Conservation (phyloP, 805 yeast genomes). For the Wickerhamiella dianesei region DNA sequence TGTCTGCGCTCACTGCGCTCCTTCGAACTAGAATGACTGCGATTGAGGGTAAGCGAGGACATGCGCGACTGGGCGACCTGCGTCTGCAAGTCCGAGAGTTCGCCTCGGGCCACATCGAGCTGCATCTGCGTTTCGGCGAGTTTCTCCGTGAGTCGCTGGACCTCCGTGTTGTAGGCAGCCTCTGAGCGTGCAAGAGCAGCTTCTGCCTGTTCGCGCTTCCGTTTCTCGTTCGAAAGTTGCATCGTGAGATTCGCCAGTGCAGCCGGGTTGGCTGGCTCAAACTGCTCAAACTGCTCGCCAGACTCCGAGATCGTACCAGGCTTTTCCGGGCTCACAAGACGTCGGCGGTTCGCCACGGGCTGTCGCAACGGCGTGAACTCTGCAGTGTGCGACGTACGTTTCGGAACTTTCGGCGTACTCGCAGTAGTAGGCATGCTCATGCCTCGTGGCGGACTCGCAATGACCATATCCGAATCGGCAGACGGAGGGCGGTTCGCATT, state of each 20-base stretch:
- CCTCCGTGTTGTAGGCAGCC: neutral
- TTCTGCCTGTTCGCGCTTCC: neutral
- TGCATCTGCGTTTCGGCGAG: constrained; percentile 4
- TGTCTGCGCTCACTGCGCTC: constrained; percentile 9
- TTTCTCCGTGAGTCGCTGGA: constrained; percentile 6
- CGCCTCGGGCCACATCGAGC: constrained; percentile 5
- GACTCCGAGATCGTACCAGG: neutral
- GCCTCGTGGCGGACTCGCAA: constrained; percentile 6
- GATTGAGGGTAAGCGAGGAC: neutral
- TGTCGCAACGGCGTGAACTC: constrained; percentile 20
- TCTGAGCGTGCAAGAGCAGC: neutral
- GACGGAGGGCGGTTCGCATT: neutral
- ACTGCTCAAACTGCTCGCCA: constrained; percentile 3
- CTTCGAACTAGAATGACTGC: constrained; percentile 4
- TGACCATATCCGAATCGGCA: constrained; percentile 2
- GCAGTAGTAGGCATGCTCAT: constrained; percentile 9
- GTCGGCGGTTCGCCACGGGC: constrained; percentile 12
- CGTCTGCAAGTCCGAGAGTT: constrained; percentile 1
- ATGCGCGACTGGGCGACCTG: constrained; percentile 2
- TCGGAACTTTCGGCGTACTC: constrained; percentile 17
- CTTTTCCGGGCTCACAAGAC: constrained; percentile 16
- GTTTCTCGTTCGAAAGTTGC: constrained; percentile 4
- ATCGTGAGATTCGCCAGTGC: constrained; percentile 9
- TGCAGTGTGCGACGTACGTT: constrained; percentile 12
- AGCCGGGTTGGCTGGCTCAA: constrained; percentile 7